Conservation (phyloP, 176 grass and related monocot species). For the Puya raimondii region DNA sequence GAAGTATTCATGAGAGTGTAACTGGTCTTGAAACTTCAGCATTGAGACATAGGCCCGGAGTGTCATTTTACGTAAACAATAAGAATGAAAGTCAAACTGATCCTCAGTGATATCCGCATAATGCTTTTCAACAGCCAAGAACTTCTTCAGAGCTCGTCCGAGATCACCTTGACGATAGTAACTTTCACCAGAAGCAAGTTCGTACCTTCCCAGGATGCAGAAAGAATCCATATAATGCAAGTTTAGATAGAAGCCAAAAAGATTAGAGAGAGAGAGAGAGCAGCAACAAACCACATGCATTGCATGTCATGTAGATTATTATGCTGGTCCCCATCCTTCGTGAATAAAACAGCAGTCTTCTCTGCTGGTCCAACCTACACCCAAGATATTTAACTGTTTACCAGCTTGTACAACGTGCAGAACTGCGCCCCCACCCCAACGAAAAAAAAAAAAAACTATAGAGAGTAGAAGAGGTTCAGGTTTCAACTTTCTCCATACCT, state of each 20-base stretch:
- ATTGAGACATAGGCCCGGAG: constrained; percentile 89
- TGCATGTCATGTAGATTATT: constrained; percentile 99
- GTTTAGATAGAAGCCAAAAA: constrained; percentile 9
- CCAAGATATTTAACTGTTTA: constrained; percentile 5
- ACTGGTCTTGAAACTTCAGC: constrained; percentile 90
- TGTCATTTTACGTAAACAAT: constrained; percentile 99
- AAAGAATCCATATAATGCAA: background rate
- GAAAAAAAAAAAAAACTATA: background rate
- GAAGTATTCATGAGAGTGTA: constrained; percentile 98
- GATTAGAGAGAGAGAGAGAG: constrained; percentile 1
- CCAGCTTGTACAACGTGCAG: no score
- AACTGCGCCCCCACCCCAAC: no score
- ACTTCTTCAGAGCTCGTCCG: constrained; percentile 87
- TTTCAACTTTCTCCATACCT: constrained; percentile 39
- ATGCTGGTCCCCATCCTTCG: constrained; percentile 97
- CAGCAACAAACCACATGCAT: constrained; percentile 75
- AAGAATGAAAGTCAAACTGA: constrained; percentile 99
- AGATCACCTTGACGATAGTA: constrained; percentile 95
- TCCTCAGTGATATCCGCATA: constrained; percentile 96
- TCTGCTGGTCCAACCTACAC: constrained; percentile 80
- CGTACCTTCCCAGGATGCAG: constrained; percentile 51
- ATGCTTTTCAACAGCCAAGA: constrained; percentile 90
- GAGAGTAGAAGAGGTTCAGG: background rate
- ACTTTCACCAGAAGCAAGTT: constrained; percentile 95
- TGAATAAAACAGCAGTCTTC: constrained; percentile 96